Evolutionary conservation across 257 asterid genomes (phyloP), one percentile per base, ranked within the genome.

Genomic region (Salvia splendens): DNA sequence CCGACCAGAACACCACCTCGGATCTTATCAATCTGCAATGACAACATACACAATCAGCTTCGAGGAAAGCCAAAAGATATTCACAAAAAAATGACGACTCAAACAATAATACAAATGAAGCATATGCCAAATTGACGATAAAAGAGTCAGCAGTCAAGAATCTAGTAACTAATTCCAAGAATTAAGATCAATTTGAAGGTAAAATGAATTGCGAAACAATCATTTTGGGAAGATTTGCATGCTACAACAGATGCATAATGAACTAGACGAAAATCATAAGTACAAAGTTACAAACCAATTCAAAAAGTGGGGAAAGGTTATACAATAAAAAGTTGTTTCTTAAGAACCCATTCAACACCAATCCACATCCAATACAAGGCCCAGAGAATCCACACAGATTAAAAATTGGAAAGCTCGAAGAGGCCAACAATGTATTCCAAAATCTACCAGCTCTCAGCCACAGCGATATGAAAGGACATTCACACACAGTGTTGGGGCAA

Each of bases 1-100:
- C 98, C 98, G 16, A 89, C 87, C 17, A 92, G 83, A 66, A 92
- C 89, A 64, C 98, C 98, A 60, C 91, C 95, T 74, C 95, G 85
- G 67, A 74, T 80, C 86, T 92, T 92, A 63, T 89, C 89, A 75
- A 92, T 84, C 98, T 92, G 87, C 74, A 75, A 68, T 33, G 32
- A 64, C 5, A 45, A 63, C 36, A 54, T 69, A 48, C 9, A 8
- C 30, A 36, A 33, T 52, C 14, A 24, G 30, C 30, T 24, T 2
- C 2, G 3, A 24, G 30, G 30, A 1, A 1, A 24, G 30, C 30
- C 30, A 24, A 24, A 24, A 24, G 30, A 24, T 24, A 24, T 24
- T 24, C 30, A 24, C 30, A 24, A 2, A 24, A 24, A 24, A 24
- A 24, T 24, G 30, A 24, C 30, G 30, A 24, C 30, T 1, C 30